Evolutionary conservation across 1,284 basidiomycete genomes (phyloP), one percentile per base, ranked within the genome.

Genomic region (Microbotryum silenes-acaulis): DNA sequence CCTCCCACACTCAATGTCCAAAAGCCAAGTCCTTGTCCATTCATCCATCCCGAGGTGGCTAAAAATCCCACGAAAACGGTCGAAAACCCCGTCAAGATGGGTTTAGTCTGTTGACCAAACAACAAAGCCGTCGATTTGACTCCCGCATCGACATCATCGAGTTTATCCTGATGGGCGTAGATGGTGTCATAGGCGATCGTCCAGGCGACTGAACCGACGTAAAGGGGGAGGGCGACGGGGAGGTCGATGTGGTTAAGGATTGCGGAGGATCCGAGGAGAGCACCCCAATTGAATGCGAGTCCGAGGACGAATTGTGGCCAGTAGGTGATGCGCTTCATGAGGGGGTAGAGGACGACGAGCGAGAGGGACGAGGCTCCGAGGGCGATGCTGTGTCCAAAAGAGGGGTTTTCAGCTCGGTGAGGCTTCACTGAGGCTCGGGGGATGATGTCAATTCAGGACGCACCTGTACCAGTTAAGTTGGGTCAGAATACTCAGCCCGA

Each of bases 161-260:
- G 76, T 78, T 97, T 98, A 77, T 99, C 96, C 79, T 97, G 94
- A 75, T 98, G 96, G 3, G 96, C 96, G 72, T 99, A 99, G 69
- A 98, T 94, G 54, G 87, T 96, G 72, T 99, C 96, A 73, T 98
- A 99, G 1, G 93, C 88, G 58, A 99, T 81, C 55, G 93, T 96
- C 91, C 93, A 98, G 70, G 85, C 85, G 42, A 92, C 79, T 8
- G 89, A 89, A 4, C 93, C 91, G 0, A 86, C 84, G 72, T 98
- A 98, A 20, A 99, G 80, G 2, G 96, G 92, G 14, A 90, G 77
- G 49, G 88, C 88, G 46, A 93, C 83, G 8, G 74, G 74, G 92
- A 92, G 97, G 72, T 96, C 80, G 7, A 88, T 85, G 0, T 80
- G 71, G 0, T 90, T 91, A 0, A 88, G 84, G 1, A 97, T 85